Conservation (phyloP, 371 early-diverging fungal species). For the Fennellomyces sp. region DNA sequence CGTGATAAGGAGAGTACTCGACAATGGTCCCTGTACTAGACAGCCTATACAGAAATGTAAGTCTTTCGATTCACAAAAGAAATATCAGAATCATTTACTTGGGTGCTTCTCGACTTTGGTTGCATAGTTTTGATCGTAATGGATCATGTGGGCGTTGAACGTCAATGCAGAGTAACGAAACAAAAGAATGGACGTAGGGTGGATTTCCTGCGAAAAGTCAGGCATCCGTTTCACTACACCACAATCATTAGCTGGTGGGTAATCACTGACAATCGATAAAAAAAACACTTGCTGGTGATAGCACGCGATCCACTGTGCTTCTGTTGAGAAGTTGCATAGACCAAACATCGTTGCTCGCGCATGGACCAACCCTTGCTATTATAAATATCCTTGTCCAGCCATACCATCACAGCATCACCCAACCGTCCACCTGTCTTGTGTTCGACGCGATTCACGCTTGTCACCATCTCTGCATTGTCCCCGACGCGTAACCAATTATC, state of each 20-base stretch:
- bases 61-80: background rate
- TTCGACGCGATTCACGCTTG: slow-evolving; percentile 54
- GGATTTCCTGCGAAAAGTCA: slow-evolving; percentile 55
- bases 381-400: slow-evolving; percentile 60
- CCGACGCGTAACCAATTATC: slow-evolving; percentile 68
- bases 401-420: slow-evolving; percentile 74
- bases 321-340: slow-evolving; percentile 50
- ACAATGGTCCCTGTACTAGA: slow-evolving; percentile 83
- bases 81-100: slow-evolving; percentile 30
- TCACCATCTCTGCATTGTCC: slow-evolving; percentile 58
- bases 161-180: slow-evolving; percentile 88
- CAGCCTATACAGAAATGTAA: slow-evolving; percentile 38
- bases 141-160: slow-evolving; percentile 84
- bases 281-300: background rate
- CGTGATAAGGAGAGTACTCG: slow-evolving; percentile 62
- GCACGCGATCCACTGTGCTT: background rate
- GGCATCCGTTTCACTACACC: slow-evolving; percentile 24
- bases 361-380: slow-evolving; percentile 70
- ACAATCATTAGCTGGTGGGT: too few species aligned
- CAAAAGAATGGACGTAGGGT: slow-evolving; percentile 67
- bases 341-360: slow-evolving; percentile 72
- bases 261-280: too few species aligned
- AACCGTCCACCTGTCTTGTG: slow-evolving; percentile 46
- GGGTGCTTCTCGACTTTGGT: slow-evolving; percentile 71
- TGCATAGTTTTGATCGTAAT: slow-evolving; percentile 79